Evolutionary conservation across 2,329 filamentous ascomycete genomes (phyloP).

Genomic region (Paecilomyces fulvus): DNA sequence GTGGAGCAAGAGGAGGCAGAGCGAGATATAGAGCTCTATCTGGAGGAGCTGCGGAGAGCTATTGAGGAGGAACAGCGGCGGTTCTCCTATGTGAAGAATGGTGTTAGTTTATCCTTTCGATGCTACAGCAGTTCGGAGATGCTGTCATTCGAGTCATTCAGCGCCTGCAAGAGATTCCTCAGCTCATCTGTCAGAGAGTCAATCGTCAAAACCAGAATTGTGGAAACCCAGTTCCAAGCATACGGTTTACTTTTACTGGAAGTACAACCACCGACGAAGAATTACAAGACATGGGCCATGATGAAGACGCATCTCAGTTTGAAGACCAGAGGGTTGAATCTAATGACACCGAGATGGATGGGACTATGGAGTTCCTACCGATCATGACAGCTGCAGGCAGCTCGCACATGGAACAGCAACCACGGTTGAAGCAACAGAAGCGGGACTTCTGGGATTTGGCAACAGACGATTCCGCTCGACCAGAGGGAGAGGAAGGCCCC

Average conservation of each 20-base stretch:
- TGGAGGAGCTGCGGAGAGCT: not conserved
- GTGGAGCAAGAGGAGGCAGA: not conserved
- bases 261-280: not conserved
- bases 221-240: not conserved
- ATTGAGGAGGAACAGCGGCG: not conserved
- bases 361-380: too few relatives aligned
- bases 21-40: not conserved
- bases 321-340: not conserved
- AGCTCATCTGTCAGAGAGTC: not conserved
- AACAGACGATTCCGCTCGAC: too few relatives aligned
- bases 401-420: too few relatives aligned
- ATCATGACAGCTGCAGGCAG: too few relatives aligned
- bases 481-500: too few relatives aligned
- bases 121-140: not conserved
- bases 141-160: not conserved
- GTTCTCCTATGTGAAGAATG: not conserved
- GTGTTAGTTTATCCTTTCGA: not conserved
- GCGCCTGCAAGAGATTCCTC: not conserved
- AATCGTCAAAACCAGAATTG: not conserved
- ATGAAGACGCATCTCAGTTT: not conserved
- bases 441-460: too few relatives aligned
- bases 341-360: too few relatives aligned
- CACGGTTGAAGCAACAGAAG: too few relatives aligned
- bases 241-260: not conserved
- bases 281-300: not conserved